Evolutionary conservation across 495 filamentous ascomycete genomes (phyloP), one percentile per base, ranked within the genome.

Genomic region (Aspergillus kassunensis): DNA sequence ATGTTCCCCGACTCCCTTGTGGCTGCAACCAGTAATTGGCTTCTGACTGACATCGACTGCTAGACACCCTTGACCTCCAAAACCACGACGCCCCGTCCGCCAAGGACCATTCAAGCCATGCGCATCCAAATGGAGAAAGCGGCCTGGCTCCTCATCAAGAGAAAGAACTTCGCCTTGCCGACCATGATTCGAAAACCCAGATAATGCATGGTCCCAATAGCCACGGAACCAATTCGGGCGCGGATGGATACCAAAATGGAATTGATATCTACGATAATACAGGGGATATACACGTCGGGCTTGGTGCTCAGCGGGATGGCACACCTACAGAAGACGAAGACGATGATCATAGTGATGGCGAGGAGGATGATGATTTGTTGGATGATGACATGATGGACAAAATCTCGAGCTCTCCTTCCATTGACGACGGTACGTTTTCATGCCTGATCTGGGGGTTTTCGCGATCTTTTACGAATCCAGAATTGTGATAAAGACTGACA

Each of bases 11-110:
- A n/a, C n/a, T n/a, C n/a, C n/a, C n/a, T n/a, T n/a, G n/a, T n/a
- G n/a, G n/a, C n/a, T n/a, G n/a, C n/a, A n/a, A n/a, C n/a, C n/a
- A n/a, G n/a, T n/a, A n/a, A 15, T 7, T 42, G 21, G n/a, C 25
- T 19, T 18, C 33, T 3, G 24, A 31, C 42, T 43, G 31, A 44
- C 45, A 21, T n/a, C 35, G 36, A 25, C 13, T 21, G 30, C 24
- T 59, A 97, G 93, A 99, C 73, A 92, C 93, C 44, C 83, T 97
- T 67, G 93, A 98, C 72, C 85, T 98, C 6, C 95, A 99, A 75
- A 81, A 86, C 67, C 86, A 84, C 60, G 74, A 85, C 64, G 71
- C 87, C 21, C 90, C 90, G 20, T 91, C 91, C 36, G 87, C 93
- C 6, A 79, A 95, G 68, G 89, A 88, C 58, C 87, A 91, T 70